These are phyloP conservation scores for Cladosporium oxysporum DNA, from an alignment of 2,329 filamentous ascomycete species.

Conservation along the genomic window DNA sequence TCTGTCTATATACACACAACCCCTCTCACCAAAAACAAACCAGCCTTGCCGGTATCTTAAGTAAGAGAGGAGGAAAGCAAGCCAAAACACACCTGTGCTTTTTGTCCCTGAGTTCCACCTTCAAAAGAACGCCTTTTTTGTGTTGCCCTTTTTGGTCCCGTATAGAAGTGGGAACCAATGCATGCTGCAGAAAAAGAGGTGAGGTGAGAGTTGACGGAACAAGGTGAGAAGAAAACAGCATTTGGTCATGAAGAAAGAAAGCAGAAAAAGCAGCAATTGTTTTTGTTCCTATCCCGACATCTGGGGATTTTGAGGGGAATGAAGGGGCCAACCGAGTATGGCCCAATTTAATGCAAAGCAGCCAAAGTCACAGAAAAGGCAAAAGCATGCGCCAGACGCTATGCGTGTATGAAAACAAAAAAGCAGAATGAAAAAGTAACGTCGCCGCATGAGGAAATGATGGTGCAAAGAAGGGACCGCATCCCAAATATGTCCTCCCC, in stretches of 20 bases:
- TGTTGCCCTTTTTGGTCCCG: neutral
- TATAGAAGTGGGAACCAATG: neutral
- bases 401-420: slow-evolving; percentile 5
- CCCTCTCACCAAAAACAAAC: neutral
- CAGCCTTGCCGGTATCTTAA: neutral
- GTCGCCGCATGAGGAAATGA: neutral
- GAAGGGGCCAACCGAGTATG: neutral
- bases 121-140: neutral
- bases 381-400: slow-evolving; percentile 10
- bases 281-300: slow-evolving; percentile 1
- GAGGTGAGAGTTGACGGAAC: neutral
- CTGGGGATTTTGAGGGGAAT: neutral
- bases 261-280: slow-evolving; percentile 1
- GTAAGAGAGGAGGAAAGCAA: neutral
- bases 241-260: neutral
- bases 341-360: neutral
- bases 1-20: neutral
- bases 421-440: neutral
- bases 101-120: neutral
- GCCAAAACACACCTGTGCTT: neutral
- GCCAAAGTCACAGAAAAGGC: neutral
- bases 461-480: neutral
- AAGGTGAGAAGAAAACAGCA: neutral
- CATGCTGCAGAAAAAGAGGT: neutral
- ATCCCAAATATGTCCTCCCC: neutral